These are phyloP conservation scores for Mucor velutinosus DNA, from an alignment of 371 early-diverging fungal genomes.

Conservation along the genomic window DNA sequence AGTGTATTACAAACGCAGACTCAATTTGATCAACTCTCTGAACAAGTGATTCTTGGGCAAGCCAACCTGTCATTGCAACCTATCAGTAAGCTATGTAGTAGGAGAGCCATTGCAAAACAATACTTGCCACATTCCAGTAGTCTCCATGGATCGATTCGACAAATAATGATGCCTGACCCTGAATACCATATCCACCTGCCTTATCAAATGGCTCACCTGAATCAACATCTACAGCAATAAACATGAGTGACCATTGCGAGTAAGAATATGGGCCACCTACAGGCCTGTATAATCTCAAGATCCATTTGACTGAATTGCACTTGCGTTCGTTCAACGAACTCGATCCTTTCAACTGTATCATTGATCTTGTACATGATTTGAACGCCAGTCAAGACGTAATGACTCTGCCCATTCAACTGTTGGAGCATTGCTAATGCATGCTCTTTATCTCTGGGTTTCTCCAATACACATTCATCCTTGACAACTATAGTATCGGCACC, in stretches of 20 bases:
- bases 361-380: conserved; percentile 42
- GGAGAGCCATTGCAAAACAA: neutral
- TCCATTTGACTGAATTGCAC: conserved; percentile 52
- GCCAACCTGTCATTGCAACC: conserved; percentile 35
- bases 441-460: conserved; percentile 58
- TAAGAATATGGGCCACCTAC: conserved; percentile 36
- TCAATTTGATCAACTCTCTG: conserved; percentile 23
- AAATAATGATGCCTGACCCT: conserved; percentile 74
- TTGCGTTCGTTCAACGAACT: conserved; percentile 51
- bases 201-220: conserved; percentile 68
- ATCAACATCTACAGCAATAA: conserved; percentile 34
- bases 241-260: conserved; percentile 8
- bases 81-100: neutral
- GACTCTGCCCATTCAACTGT: conserved; percentile 57
- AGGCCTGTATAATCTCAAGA: conserved; percentile 64
- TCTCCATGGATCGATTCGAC: conserved; percentile 79
- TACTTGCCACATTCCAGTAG: conserved; percentile 70
- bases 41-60: conserved; percentile 44
- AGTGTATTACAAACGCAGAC: conserved; percentile 13
- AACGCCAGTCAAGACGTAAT: conserved; percentile 71
- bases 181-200: conserved; percentile 89
- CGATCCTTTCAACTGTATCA: conserved; percentile 21
- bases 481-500: conserved; percentile 85
- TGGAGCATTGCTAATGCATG: conserved; percentile 63
- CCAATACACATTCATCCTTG: conserved; percentile 53